Conservation (phyloP, 2,329 filamentous ascomycete species). For the Scedosporium minutisporum region DNA sequence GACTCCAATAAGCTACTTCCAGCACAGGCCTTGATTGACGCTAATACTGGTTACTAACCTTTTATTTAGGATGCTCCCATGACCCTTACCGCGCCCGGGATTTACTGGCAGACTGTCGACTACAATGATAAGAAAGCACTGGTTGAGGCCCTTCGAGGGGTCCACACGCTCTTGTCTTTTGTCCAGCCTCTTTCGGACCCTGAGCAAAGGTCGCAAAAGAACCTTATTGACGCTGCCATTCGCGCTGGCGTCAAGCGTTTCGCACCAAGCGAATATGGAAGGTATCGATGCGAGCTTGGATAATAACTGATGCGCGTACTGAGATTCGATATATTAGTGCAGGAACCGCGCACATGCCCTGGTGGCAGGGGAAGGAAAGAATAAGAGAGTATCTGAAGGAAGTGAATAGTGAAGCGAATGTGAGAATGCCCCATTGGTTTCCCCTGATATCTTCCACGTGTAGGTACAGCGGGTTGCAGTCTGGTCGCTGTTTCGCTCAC, state of each 20-base stretch:
- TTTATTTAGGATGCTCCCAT: neutral
- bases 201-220: conserved; percentile 34
- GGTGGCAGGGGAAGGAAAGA: conserved; percentile 40
- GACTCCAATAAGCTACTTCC: neutral
- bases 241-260: conserved; percentile 50
- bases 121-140: conserved; percentile 3
- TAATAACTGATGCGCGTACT: neutral
- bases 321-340: neutral
- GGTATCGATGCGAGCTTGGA: conserved; percentile 17
- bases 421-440: conserved; percentile 10
- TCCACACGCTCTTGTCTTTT: conserved; percentile 45
- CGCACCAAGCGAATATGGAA: conserved; percentile 49
- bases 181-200: conserved; percentile 24
- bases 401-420: conserved; percentile 37
- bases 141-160: conserved; percentile 26
- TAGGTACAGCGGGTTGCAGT: too few relatives aligned
- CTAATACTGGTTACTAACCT: neutral
- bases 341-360: conserved; percentile 23
- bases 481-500: neutral
- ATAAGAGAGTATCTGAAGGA: conserved; percentile 39
- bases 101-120: neutral
- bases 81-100: neutral
- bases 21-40: neutral
- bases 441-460: too few relatives aligned
- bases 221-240: conserved; percentile 49